Evolutionary conservation across 2,329 filamentous ascomycete genomes (phyloP), one percentile per base, ranked within the genome.

Genomic region (Phialophora macrospora): DNA sequence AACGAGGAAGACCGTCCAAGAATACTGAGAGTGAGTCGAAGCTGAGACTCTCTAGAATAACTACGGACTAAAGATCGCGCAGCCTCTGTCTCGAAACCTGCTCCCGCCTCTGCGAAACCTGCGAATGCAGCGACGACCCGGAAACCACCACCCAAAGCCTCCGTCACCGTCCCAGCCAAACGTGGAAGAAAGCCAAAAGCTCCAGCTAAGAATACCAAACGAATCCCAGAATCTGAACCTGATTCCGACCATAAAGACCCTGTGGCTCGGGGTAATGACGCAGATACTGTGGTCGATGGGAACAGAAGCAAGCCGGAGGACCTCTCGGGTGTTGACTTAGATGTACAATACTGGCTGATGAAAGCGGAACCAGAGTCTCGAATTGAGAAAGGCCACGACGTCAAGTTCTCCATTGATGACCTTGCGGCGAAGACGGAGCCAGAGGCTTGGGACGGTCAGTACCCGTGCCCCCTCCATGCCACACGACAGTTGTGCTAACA

Each of bases 381-480:
- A 5, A 80, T 93, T 17, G 92, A 96, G 76, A 94, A 93, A 62
- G 94, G 93, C 0, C 82, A 91, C 58, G 93, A 98, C 75, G 92
- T 97, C 54, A 90, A 88, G 71, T 99, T 98, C 79, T 96, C 93
- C 0, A 97, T 99, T 73, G 93, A 98, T 73, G 93, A 98, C 75
- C 80, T 99, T 41, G 84, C 85, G 14, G 85, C 86, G 0, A 90
- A 87, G 73, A 87, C 82, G 0, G 84, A 86, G 73, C 92, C 94
- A 1, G 94, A 98, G 75, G 89, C 91, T 0, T 99, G 95, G 95
- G 90, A 96, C 78, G 95, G 92, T 91, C 80, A 75, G 86, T 82
- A 12, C 38, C 30, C 2, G 17, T n/a, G 34, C 30, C 7, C 46
- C 14, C 20, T 30, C 14, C 24, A 26, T 26, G 8, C 32, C 11